phyloP scores from a whole-genome alignment of 2,329 filamentous ascomycete species.

The Colletotrichum sp. region DNA sequence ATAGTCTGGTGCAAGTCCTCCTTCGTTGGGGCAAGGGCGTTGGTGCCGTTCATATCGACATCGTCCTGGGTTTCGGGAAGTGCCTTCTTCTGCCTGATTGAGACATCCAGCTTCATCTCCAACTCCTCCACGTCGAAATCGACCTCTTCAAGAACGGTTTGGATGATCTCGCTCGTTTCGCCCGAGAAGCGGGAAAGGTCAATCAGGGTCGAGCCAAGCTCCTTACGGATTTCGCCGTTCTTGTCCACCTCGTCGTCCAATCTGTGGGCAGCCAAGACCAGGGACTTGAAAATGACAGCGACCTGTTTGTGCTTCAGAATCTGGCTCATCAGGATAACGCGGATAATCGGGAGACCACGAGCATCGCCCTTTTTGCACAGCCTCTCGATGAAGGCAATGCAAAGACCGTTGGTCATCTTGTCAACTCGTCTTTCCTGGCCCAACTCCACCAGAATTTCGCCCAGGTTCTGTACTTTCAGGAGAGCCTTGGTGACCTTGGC shows the following conservation, averaged over 20 bases:
- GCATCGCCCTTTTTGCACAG: constrained; percentile 65
- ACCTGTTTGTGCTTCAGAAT: constrained; percentile 69
- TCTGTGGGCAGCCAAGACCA: constrained; percentile 66
- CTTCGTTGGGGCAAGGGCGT: constrained; percentile 29
- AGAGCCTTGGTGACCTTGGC: constrained; percentile 73
- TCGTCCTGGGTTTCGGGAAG: constrained; percentile 57
- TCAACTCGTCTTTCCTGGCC: constrained; percentile 71
- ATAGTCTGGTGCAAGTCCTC: constrained; percentile 46
- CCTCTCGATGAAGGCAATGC: constrained; percentile 67
- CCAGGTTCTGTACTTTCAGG: constrained; percentile 66
- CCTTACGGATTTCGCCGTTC: constrained; percentile 62
- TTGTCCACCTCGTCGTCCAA: constrained; percentile 60
- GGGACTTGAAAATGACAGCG: constrained; percentile 68
- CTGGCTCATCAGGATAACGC: constrained; percentile 63
- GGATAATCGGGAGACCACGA: constrained; percentile 63
- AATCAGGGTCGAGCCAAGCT: constrained; percentile 72
- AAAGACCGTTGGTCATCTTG: constrained; percentile 75
- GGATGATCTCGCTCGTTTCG: constrained; percentile 66
- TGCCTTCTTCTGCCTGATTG: constrained; percentile 63
- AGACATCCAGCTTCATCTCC: constrained; percentile 76
- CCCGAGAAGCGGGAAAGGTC: constrained; percentile 65
- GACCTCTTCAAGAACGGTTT: constrained; percentile 68
- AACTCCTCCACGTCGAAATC: constrained; percentile 76
- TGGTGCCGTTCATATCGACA: constrained; percentile 49
- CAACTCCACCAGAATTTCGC: constrained; percentile 65